Conservation (phyloP, 306 rosid species). For the Corylus avellana region DNA sequence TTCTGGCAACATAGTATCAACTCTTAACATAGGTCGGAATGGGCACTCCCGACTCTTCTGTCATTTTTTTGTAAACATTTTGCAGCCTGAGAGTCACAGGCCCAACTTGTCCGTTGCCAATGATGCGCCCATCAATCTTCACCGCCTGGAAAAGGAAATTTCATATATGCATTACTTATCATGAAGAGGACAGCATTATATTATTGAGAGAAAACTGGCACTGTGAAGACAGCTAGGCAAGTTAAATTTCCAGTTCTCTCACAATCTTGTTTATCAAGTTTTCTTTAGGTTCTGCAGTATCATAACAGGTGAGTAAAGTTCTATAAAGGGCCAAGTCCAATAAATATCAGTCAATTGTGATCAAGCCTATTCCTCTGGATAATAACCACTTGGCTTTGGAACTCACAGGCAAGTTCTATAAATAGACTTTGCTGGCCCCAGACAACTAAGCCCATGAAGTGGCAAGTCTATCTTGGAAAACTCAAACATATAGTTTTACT, state of each 20-base stretch:
- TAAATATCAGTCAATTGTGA: background rate
- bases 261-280: background rate
- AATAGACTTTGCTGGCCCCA: background rate
- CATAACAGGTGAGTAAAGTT: background rate
- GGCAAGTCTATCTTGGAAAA: slow-evolving; percentile 4
- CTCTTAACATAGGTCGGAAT: slow-evolving; percentile 41
- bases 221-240: background rate
- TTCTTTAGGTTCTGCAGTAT: background rate
- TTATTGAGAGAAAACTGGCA: background rate
- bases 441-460: slow-evolving; percentile 2
- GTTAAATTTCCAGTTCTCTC: background rate
- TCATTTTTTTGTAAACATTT: slow-evolving; percentile 65
- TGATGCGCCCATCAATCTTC: slow-evolving; percentile 82
- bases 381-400: background rate
- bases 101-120: slow-evolving; percentile 81
- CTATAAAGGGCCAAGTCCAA: background rate
- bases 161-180: background rate
- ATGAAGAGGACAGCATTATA: background rate
- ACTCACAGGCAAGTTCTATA: background rate
- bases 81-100: slow-evolving; percentile 68
- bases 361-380: background rate
- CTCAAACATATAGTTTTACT: background rate
- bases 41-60: slow-evolving; percentile 63
- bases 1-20: slow-evolving; percentile 11
- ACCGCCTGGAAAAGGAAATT: slow-evolving; percentile 57